These are phyloP conservation scores for Hondaea fermentalgiana DNA, from an alignment of 108 stramenopile species.

Conservation along the genomic window DNA sequence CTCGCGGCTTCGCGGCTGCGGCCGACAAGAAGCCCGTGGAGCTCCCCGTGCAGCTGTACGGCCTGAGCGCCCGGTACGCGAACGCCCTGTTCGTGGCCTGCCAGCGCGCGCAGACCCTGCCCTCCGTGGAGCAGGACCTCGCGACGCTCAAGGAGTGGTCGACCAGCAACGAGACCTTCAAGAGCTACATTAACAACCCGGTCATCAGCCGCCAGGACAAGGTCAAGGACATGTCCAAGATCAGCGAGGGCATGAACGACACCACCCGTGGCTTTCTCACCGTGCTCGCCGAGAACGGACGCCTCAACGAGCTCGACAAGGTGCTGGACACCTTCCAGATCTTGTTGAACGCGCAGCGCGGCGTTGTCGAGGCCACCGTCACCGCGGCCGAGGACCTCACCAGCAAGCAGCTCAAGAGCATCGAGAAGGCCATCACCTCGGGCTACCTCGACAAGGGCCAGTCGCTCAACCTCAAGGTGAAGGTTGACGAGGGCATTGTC, in stretches of 20 bases:
- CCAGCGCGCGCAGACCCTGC: slow-evolving; percentile 65
- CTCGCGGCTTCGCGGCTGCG: slow-evolving; percentile 1
- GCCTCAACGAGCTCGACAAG: slow-evolving; percentile 62
- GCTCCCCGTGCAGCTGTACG: slow-evolving; percentile 68
- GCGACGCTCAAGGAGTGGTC: slow-evolving; percentile 53
- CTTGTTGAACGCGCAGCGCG: slow-evolving; percentile 87
- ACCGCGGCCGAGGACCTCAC: slow-evolving; percentile 67
- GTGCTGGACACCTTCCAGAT: slow-evolving; percentile 61
- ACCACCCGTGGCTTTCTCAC: slow-evolving; percentile 53
- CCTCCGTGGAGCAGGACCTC: slow-evolving; percentile 72
- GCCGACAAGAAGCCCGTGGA: slow-evolving; percentile 59
- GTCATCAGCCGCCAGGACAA: neutral
- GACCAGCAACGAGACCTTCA: slow-evolving; percentile 50
- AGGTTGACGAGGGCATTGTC: slow-evolving; percentile 76
- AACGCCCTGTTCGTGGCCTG: slow-evolving; percentile 87
- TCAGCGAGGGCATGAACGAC: neutral
- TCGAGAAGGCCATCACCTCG: slow-evolving; percentile 68
- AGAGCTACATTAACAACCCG: slow-evolving; percentile 63
- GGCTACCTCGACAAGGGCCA: slow-evolving; percentile 58
- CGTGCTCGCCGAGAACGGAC: slow-evolving; percentile 83
- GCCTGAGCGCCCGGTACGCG: slow-evolving; percentile 84
- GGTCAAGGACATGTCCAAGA: neutral
- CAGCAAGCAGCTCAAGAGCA: slow-evolving; percentile 56
- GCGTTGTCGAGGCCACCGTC: slow-evolving; percentile 84
- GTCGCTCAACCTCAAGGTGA: slow-evolving; percentile 64